Evolutionary conservation across 208 protist species (phyloP).

Genomic region (Novymonas esmeraldas): DNA sequence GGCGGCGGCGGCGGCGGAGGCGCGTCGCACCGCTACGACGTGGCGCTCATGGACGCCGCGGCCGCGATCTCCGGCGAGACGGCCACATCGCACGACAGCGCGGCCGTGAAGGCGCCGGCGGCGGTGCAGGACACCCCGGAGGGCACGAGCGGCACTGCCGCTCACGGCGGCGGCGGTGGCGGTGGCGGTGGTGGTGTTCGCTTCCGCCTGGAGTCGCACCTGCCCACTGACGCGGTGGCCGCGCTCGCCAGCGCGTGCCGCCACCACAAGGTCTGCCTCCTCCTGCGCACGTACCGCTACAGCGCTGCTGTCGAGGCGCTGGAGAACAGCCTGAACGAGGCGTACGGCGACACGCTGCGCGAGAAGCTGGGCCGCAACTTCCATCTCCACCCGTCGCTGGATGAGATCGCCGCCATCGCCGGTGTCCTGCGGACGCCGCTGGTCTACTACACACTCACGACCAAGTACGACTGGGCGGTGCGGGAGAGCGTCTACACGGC

Average conservation of each 20-base stretch:
- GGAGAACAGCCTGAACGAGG: conserved; percentile 67
- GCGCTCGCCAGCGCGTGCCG: conserved; percentile 60
- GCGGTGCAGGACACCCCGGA: not conserved
- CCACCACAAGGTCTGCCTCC: conserved; percentile 64
- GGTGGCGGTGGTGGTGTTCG: conserved; percentile 5
- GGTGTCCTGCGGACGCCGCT: conserved; percentile 59
- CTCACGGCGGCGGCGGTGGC: conserved; percentile 8
- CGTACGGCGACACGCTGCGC: conserved; percentile 75
- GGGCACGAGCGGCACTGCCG: not conserved
- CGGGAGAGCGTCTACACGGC: conserved; percentile 40
- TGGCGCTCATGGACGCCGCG: conserved; percentile 22
- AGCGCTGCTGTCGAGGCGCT: conserved; percentile 85
- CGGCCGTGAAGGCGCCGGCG: not conserved
- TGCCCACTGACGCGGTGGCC: conserved; percentile 54
- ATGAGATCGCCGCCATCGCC: conserved; percentile 85
- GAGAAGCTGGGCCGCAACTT: conserved; percentile 85
- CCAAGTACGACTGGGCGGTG: conserved; percentile 71
- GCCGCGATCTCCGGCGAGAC: conserved; percentile 1
- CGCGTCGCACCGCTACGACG: not conserved
- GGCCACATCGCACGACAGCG: not conserved
- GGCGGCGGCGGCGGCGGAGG: too few species aligned
- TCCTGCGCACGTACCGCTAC: conserved; percentile 87
- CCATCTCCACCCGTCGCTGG: conserved; percentile 58
- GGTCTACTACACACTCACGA: conserved; percentile 71
- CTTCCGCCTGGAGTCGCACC: conserved; percentile 27